Evolutionary conservation across 1,284 basidiomycete species (phyloP), one percentile per base, ranked within the genome.

Genomic region (Apiotrichum mycotoxinovorans): DNA sequence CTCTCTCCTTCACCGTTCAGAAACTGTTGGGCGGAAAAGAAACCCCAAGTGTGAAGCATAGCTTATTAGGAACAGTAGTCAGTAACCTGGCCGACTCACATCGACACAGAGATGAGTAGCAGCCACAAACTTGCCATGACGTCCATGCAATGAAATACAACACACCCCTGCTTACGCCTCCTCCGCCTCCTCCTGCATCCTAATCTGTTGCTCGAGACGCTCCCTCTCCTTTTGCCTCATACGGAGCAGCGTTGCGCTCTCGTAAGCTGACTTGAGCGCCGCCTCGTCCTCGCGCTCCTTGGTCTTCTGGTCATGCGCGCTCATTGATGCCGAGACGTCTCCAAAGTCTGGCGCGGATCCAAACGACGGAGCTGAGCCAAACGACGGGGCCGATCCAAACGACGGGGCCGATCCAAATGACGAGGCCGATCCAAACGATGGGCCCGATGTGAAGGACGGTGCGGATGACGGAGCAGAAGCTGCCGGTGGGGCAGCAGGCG

Each of bases 231-330:
- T 58, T 70, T 91, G 88, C 33, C 89, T 81, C 75, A 92, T 81
- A 8, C 87, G 83, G 80, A 92, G 83, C 41, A 93, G 79, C 2
- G 89, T 91, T 53, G 90, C 73, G 17, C 87, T 85, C 74, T 92
- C 90, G 56, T 86, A 91, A 66, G 91, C 87, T 1, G 41, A 30
- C 7, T 45, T 37, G n/a, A 52, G 23, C 22, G 87, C 67, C 0
- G 83, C 84, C 22, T 64, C 62, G 52, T 66, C 63, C 26, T 52
- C 43, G 30, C 60, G 63, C 43, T 45, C 65, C 63, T 27, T 53
- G 34, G 7, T 64, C 55, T 22, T 69, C 26, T n/a, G 35, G 8
- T 45, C 34, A n/a, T 37, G 51, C 12, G 11, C 27, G 18, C 35
- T 9, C 43, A 52, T 22, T 1, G 50, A 27, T 2, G 50, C 34